These are phyloP conservation scores for Exserohilum rostratum DNA, from an alignment of 2,329 filamentous ascomycete species.

Conservation along the genomic window DNA sequence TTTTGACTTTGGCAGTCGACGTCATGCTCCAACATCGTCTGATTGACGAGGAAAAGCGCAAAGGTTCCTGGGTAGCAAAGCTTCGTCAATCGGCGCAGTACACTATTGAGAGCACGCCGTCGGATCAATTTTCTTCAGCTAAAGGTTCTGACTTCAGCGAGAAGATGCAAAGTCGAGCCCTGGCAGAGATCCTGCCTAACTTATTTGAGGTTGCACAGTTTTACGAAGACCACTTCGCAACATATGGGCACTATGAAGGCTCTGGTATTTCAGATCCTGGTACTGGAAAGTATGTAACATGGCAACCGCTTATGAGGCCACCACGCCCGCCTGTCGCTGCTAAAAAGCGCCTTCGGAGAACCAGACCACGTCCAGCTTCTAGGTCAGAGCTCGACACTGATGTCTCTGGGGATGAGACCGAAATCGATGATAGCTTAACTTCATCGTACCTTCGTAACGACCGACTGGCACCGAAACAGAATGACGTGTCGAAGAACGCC, in stretches of 20 bases:
- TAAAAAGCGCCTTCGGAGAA: slow-evolving; percentile 20
- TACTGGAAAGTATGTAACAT: slow-evolving; percentile 30
- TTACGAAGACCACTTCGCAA: slow-evolving; percentile 38
- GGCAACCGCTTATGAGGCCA: slow-evolving; percentile 31
- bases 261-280: slow-evolving; percentile 24
- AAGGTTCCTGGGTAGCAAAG: slow-evolving; percentile 32
- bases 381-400: slow-evolving; percentile 9
- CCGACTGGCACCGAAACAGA: background rate
- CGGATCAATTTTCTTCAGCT: slow-evolving; percentile 37
- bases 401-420: slow-evolving; percentile 28
- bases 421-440: slow-evolving; percentile 23
- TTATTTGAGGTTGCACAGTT: slow-evolving; percentile 37
- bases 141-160: slow-evolving; percentile 29
- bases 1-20: slow-evolving; percentile 34
- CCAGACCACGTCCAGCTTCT: background rate
- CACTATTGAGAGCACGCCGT: slow-evolving; percentile 25
- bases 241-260: slow-evolving; percentile 33
- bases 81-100: slow-evolving; percentile 30
- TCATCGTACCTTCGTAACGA: background rate
- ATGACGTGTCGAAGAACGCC: background rate
- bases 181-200: slow-evolving; percentile 33
- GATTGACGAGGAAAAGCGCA: slow-evolving; percentile 32
- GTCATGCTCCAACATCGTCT: slow-evolving; percentile 39
- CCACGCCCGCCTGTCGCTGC: slow-evolving; percentile 11
- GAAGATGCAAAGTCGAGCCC: slow-evolving; percentile 35